A percentile compares a stretch with the other conserved stretches of the same genome.
These are phyloP conservation scores for Thalassiosira delicatula DNA, from an alignment of 352 stramenopile species.

Conservation along the genomic window DNA sequence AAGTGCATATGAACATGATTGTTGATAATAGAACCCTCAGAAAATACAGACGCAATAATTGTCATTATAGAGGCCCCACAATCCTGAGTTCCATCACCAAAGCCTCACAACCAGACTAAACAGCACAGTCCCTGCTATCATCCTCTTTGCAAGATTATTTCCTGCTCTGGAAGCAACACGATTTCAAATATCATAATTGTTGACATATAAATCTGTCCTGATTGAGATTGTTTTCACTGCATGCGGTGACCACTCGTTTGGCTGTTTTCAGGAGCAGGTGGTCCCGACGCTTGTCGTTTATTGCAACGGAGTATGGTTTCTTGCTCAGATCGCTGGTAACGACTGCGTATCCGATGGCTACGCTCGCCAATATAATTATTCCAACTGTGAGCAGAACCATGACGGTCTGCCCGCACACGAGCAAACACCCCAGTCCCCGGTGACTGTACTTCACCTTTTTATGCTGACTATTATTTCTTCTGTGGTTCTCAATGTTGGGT, in stretches of 20 bases:
- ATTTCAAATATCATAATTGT: slow-evolving; percentile 33
- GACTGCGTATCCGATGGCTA: slow-evolving; percentile 49
- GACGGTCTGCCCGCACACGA: background rate
- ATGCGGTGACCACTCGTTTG: slow-evolving; percentile 44
- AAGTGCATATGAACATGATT: too few relatives aligned
- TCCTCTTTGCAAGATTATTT: too few relatives aligned
- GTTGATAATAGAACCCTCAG: too few relatives aligned
- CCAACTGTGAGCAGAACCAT: slow-evolving; percentile 11
- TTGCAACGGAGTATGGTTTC: background rate
- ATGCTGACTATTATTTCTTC: too few relatives aligned
- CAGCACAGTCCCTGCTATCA: too few relatives aligned
- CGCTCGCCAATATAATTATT: slow-evolving; percentile 34
- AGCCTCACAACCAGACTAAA: too few relatives aligned
- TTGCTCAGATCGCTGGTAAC: background rate
- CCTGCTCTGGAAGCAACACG: slow-evolving; percentile 53
- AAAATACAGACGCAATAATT: too few relatives aligned
- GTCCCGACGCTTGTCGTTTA: background rate
- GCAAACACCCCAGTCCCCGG: too few relatives aligned
- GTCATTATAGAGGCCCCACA: too few relatives aligned
- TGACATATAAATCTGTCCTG: slow-evolving; percentile 41
- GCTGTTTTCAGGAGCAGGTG: slow-evolving; percentile 40
- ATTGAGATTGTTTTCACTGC: slow-evolving; percentile 35
- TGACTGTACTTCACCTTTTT: too few relatives aligned
- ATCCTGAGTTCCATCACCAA: too few relatives aligned
- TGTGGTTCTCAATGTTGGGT: too few relatives aligned